Percentiles rank a stretch among this genome's conserved stretches.
Evolutionary conservation across 352 stramenopile genomes (phyloP).

Genomic region (Globisporangium ultimum): DNA sequence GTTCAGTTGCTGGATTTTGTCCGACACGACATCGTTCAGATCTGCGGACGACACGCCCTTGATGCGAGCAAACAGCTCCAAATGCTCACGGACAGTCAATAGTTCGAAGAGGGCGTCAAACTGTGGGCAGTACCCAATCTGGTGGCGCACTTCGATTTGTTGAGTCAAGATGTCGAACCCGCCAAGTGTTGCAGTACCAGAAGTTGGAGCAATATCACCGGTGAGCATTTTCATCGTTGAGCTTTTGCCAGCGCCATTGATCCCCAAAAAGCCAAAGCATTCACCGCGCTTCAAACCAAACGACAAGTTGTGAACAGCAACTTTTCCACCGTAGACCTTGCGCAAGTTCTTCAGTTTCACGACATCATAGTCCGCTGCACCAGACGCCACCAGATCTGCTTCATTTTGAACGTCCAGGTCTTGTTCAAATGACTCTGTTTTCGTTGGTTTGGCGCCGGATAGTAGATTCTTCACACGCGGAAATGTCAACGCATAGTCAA

Average conservation of each 20-base stretch:
- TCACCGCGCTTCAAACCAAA: constrained; percentile 17
- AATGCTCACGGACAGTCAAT: constrained; percentile 90
- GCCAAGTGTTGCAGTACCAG: constrained; percentile 45
- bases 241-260: constrained; percentile 12
- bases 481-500: no score
- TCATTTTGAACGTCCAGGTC: no score
- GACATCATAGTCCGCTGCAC: neutral
- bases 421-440: constrained; percentile 1
- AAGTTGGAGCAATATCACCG: constrained; percentile 13
- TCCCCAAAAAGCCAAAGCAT: constrained; percentile 16
- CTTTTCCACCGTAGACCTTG: no score
- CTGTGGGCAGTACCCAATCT: constrained; percentile 91
- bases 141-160: constrained; percentile 17
- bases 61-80: constrained; percentile 88
- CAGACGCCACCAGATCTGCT: neutral
- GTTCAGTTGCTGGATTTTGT: constrained; percentile 57
- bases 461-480: constrained; percentile 12
- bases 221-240: constrained; percentile 19
- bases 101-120: constrained; percentile 93
- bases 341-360: constrained; percentile 9
- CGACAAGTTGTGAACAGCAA: neutral
- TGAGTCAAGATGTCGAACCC: constrained; percentile 34
- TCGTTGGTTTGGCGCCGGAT: no score
- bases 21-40: constrained; percentile 39
- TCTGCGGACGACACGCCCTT: constrained; percentile 59